These are phyloP conservation scores for Penicillium sp. DNA, from an alignment of 2,329 filamentous ascomycete genomes.

Conservation along the genomic window DNA sequence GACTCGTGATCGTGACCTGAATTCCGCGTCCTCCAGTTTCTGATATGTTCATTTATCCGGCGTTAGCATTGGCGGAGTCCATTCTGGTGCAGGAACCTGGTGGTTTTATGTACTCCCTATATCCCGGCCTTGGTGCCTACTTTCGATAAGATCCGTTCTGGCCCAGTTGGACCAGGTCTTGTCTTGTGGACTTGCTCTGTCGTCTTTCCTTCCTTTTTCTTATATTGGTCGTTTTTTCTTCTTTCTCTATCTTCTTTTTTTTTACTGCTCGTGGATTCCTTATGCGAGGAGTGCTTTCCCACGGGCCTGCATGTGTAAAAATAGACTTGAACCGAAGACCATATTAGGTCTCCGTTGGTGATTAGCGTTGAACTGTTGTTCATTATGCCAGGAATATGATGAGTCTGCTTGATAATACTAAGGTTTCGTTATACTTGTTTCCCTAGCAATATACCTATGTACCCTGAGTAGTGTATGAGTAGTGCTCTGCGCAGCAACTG, in stretches of 20 bases:
- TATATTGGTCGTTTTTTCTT: slow-evolving; percentile 13
- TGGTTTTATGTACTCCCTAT: slow-evolving; percentile 35
- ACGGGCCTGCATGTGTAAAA: slow-evolving; percentile 40
- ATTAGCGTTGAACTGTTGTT: slow-evolving; percentile 41
- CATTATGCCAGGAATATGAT: slow-evolving; percentile 41
- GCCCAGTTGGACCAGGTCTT: too few species aligned
- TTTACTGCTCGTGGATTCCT: slow-evolving; percentile 13
- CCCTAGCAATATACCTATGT: too few species aligned
- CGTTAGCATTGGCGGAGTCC: slow-evolving; percentile 42
- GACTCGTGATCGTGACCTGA: slow-evolving; percentile 28
- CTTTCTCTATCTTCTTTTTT: neutral
- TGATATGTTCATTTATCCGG: slow-evolving; percentile 39
- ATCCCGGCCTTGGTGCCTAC: slow-evolving; percentile 22
- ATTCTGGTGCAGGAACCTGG: slow-evolving; percentile 38
- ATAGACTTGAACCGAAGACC: slow-evolving; percentile 39
- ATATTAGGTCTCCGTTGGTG: slow-evolving; percentile 35
- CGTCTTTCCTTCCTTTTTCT: slow-evolving; percentile 15
- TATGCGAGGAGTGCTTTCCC: slow-evolving; percentile 11
- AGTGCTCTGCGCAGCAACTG: too few species aligned
- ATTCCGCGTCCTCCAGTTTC: slow-evolving; percentile 30
- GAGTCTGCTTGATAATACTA: slow-evolving; percentile 18
- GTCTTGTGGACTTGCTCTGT: slow-evolving; percentile 12
- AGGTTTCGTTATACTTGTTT: too few species aligned
- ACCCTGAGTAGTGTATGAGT: too few species aligned
- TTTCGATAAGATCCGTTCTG: slow-evolving; percentile 6